Base-by-base conservation (phyloP, 768 basidiomycete species). In the Artomyces pyxidatus region DNA sequence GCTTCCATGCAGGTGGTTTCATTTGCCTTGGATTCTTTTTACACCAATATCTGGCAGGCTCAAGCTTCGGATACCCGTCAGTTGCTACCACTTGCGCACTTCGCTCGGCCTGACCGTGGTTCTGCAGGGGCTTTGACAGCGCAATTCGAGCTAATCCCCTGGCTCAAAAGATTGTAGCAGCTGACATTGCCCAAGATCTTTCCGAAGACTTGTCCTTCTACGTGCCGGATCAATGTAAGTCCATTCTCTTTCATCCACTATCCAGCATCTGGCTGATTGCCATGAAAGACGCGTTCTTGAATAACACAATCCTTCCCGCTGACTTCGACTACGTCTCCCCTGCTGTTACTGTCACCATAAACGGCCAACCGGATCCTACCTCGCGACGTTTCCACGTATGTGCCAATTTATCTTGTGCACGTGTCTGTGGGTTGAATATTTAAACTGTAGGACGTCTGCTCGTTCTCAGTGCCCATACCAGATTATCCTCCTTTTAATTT, bases 21-120 rank as follows among this genome's bases (percentile, higher is more conserved):
- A 69, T 83, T 7, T 83, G 81, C 58, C 69, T 83, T 8, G 80
- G 79, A 3, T 70, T 75, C 35, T 82, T 80, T 68, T 63, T 85
- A 38, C 77, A 80, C 54, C 71, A 71, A 43, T 80, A 70, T 58
- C 69, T 85, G 19, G 70, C 72, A 6, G 81, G 78, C 6, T 66
- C 68, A 0, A 62, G 68, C 22, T 65, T 76, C 30, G 76, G 73
- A 2, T 74, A 74, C 51, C 71, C 76, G 78, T 81, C 53, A 41
- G 77, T 67, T 7, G 7, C 21, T 16, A 41, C 8, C 9, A 37
- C 17, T 25, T 27, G 25, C 12, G 6, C 19, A 39, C 21, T 26
- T 21, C 11, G 11, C 30, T 37, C 27, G 16, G 23, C 44, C 17
- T 35, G 30, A 19, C 16, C 12, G 10, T 17, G 32, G 32, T n/a